Evolutionary conservation across 805 yeast genomes (phyloP), one percentile per base, ranked within the genome.

Genomic region (Saccharomycopsis oosterbeekiorum): DNA sequence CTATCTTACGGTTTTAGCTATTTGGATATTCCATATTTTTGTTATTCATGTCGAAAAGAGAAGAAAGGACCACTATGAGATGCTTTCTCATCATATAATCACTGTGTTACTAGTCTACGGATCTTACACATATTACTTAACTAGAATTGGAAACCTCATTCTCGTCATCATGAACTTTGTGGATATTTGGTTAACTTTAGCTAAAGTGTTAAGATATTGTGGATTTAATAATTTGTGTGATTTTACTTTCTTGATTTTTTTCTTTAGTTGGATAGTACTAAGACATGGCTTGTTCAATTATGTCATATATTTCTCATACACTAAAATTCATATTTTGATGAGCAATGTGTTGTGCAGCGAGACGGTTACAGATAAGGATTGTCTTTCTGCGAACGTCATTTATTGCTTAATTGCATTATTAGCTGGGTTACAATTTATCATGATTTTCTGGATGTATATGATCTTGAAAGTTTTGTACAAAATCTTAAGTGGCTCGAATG

Each of bases 21-120:
- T 81, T 66, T 92, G 96, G 96, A 68, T 89, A 64, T 89, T 88
- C 68, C 96, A 89, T 72, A 77, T 89, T 26, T 78, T 88, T 66
- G 88, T 87, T 37, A 76, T 92, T 63, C 83, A 89, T 73, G 73
- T 90, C 58, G 97, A 91, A 73, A 84, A 82, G 63, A 81, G 79
- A 65, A 81, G 97, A 64, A 89, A 89, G 70, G 97, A 91, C 70
- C 84, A 88, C 70, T 72, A 74, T 67, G 96, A 91, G 73, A 91
- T 91, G 97, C 83, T 90, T 68, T 75, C 85, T 55, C 97, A 91
- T 71, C 97, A 91, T 72, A 83, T 92, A 61, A 84, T 92, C 61
- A 91, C 97, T 0, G 79, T 84, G 67, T 67, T 76, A 24, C 78
- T 91, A 60, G 79, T 87, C 34, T 70, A 79, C 12, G 93, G 94